Evolutionary conservation across 345 rosid genomes (phyloP).

Genomic region (Euclidium syriacum): DNA sequence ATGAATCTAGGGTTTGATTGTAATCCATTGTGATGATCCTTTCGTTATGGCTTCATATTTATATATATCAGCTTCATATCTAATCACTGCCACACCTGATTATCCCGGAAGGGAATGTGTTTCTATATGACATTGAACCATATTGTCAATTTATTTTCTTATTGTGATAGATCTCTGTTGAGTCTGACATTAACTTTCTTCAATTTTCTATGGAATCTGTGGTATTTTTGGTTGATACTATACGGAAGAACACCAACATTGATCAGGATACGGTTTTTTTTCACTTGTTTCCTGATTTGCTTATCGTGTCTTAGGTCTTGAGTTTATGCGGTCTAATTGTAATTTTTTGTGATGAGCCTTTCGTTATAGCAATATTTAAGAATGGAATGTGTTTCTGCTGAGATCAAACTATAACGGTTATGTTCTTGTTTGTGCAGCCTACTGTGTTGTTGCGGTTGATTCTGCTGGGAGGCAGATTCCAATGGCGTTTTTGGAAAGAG

Average conservation of each 20-base stretch:
- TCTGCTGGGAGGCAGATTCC: conserved; percentile 88
- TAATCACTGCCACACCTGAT: too few species aligned
- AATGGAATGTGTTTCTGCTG: conserved; percentile 1
- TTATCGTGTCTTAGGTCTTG: neutral
- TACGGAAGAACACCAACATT: neutral
- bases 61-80: too few species aligned
- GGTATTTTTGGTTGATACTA: neutral
- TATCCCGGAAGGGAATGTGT: too few species aligned
- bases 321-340: neutral
- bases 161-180: too few species aligned
- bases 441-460: conserved; percentile 89
- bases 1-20: neutral
- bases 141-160: too few species aligned
- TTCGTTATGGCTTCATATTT: neutral
- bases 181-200: too few species aligned
- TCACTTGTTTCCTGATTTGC: neutral
- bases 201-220: neutral
- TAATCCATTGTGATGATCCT: neutral
- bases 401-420: neutral
- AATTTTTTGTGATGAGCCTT: neutral
- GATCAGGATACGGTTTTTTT: neutral
- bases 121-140: too few species aligned
- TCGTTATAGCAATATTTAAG: neutral
- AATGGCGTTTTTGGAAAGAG: conserved; percentile 78
- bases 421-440: conserved; percentile 43